Percentiles rank a stretch among this genome's conserved stretches.
These are phyloP conservation scores for Datisca glomerata DNA, from an alignment of 306 rosid genomes.

Conservation along the genomic window DNA sequence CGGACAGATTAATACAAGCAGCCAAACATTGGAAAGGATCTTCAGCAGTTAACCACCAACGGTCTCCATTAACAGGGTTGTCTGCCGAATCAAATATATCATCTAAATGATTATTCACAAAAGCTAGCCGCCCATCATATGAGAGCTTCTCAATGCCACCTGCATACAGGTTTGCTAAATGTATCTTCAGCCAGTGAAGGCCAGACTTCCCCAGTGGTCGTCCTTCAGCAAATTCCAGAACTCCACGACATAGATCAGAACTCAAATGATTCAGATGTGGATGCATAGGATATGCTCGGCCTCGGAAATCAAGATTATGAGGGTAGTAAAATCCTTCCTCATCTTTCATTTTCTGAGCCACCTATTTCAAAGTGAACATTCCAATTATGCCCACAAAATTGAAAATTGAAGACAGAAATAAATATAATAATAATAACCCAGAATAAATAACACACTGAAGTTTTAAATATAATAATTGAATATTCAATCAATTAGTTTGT, in stretches of 20 bases:
- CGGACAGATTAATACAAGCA: conserved; percentile 75
- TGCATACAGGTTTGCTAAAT: conserved; percentile 57
- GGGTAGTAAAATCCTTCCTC: conserved; percentile 89
- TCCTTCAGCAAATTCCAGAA: conserved; percentile 81
- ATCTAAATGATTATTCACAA: conserved; percentile 58
- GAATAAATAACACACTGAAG: background rate
- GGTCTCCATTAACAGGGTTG: conserved; percentile 57
- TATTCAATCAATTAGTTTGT: too few species aligned
- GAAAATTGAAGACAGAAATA: conserved; percentile 5
- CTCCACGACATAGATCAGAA: conserved; percentile 84
- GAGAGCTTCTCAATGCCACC: conserved; percentile 76
- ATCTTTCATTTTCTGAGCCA: conserved; percentile 69
- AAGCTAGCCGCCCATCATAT: conserved; percentile 55
- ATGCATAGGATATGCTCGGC: conserved; percentile 93
- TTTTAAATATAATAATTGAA: too few species aligned
- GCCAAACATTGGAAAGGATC: conserved; percentile 89
- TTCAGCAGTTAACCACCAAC: conserved; percentile 87
- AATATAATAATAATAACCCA: too few species aligned
- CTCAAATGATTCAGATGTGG: conserved; percentile 83
- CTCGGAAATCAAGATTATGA: conserved; percentile 86
- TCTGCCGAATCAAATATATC: conserved; percentile 72
- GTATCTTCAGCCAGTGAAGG: conserved; percentile 70
- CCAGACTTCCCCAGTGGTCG: conserved; percentile 74
- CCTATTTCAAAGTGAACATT: conserved; percentile 36
- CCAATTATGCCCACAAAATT: conserved; percentile 7